Base-by-base conservation (phyloP, 257 asterid genomes). In the Nicotiana tabacum region DNA sequence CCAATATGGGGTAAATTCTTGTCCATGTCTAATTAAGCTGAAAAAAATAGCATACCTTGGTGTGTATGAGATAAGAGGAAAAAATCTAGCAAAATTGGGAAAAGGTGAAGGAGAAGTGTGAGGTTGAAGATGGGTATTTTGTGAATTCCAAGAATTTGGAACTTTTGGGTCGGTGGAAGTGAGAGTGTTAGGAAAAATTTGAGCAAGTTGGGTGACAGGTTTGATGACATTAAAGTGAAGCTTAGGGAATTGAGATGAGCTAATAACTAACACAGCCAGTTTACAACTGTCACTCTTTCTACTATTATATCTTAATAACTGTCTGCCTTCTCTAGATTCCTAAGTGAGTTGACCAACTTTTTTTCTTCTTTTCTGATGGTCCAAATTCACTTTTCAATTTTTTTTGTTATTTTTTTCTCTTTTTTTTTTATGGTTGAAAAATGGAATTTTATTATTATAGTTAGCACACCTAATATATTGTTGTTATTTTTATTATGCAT, bases 191-290 rank as follows among this genome's bases (percentile, higher is more conserved):
- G 72, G 33, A 24, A 24, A 39, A 46, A 9, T 30, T 33, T 51
- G 74, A 76, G 55, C 67, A 64, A 80, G 66, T 64, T 76, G 64
- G 53, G 80, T 77, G 83, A 83, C 81, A 83, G 46, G 65, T 43
- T 55, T 67, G 68, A 51, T 77, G 83, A 58, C 70, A 67, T 57
- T 58, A 85, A 82, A 60, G 81, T 17, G 84, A 70, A 66, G 86
- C 83, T 78, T 43, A 65, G 84, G 84, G 81, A 83, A 83, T 37
- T 65, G 83, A 66, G 68, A 48, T 76, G 51, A 76, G 43, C 65
- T 64, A 77, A 82, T 81, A 83, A 86, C 87, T 70, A 72, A 43
- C 83, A 58, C 78, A 77, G 83, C 37, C 83, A 80, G 78, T 76
- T 21, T 77, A 81, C 83, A 81, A 69, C 88, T 85, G 84, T 85